Evolutionary conservation across 2,329 filamentous ascomycete species (phyloP).

Genomic region (Aspergillus sp.): DNA sequence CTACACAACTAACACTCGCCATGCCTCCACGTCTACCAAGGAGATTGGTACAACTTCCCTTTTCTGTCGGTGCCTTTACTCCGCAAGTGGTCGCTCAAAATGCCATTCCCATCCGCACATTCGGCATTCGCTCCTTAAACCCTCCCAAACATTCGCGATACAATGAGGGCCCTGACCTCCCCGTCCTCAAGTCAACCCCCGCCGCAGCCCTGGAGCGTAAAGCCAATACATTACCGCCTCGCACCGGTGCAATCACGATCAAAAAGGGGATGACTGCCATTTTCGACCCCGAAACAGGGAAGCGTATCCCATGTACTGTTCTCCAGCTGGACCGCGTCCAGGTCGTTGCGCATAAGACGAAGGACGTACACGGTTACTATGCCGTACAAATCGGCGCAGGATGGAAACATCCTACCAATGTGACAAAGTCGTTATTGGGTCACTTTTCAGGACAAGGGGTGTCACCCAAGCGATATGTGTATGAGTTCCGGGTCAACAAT

Average conservation of each 20-base stretch:
- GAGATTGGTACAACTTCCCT: constrained; percentile 32
- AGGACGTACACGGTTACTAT: constrained; percentile 81
- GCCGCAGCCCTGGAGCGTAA: constrained; percentile 61
- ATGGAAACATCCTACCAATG: constrained; percentile 69
- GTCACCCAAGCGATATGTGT: constrained; percentile 77
- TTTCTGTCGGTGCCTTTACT: constrained; percentile 23
- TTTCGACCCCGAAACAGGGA: constrained; percentile 73
- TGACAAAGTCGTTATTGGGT: constrained; percentile 78
- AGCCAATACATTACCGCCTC: constrained; percentile 59
- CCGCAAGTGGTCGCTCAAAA: constrained; percentile 24
- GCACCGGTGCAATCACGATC: constrained; percentile 78
- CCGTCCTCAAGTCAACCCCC: constrained; percentile 55
- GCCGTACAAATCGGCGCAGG: constrained; percentile 88
- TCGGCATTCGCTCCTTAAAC: constrained; percentile 60
- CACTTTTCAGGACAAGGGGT: constrained; percentile 83
- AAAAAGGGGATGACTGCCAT: constrained; percentile 97
- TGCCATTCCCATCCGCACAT: constrained; percentile 34
- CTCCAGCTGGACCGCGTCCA: constrained; percentile 91
- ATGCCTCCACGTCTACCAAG: constrained; percentile 39
- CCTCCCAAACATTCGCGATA: constrained; percentile 53
- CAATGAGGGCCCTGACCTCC: constrained; percentile 52
- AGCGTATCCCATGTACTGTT: constrained; percentile 82
- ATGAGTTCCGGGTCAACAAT: constrained; percentile 82
- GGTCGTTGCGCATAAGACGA: constrained; percentile 83
- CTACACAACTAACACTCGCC: constrained; percentile 7